Evolutionary conservation across 495 filamentous ascomycete species (phyloP), one percentile per base, ranked within the genome.

Genomic region (Tuber indicum): DNA sequence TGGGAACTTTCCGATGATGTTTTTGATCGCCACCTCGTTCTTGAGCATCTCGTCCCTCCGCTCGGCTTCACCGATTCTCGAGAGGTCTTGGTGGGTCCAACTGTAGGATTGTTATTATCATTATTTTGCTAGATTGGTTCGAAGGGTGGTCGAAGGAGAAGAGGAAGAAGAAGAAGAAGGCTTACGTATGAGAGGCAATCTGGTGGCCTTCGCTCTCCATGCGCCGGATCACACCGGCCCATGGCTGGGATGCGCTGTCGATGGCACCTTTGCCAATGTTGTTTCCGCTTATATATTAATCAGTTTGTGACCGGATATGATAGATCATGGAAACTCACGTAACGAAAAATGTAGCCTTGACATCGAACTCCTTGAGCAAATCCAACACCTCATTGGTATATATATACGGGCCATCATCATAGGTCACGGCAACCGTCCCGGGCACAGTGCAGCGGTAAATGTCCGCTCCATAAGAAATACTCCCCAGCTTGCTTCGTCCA

Each of bases 341-440:
- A 16, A 93, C 84, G 84, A 94, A 95, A 82, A 94, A 94, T 0
- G 92, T 94, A 0, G 91, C 92, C 9, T 87, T 87, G 23, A 89
- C 92, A 66, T 86, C 84, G 80, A 89, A 80, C 10, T 79, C 84
- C 74, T 87, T 84, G 1, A 97, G 86, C 0, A 91, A 82, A 44
- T 88, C 84, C 58, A 94, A 86, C 58, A 98, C 94, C 47, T 89
- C 87, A n/a, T 81, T 76, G 2, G 94, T 97, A 82, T 92, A 89
- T 70, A 77, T 80, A 23, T 80, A 86, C n/a, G 86, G 86, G 9
- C 86, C 86, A 62, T 87, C 86, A 72, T 87, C 86, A 71, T 86
- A 87, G 0, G 86, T 87, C 49, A 87, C 75, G 16, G 86, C 86
- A 26, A 86, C 81, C 26, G 77, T 80, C 8, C 84, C 84, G 43